Evolutionary conservation across 2,329 filamentous ascomycete genomes (phyloP).

Genomic region (Paecilomyces niveus): DNA sequence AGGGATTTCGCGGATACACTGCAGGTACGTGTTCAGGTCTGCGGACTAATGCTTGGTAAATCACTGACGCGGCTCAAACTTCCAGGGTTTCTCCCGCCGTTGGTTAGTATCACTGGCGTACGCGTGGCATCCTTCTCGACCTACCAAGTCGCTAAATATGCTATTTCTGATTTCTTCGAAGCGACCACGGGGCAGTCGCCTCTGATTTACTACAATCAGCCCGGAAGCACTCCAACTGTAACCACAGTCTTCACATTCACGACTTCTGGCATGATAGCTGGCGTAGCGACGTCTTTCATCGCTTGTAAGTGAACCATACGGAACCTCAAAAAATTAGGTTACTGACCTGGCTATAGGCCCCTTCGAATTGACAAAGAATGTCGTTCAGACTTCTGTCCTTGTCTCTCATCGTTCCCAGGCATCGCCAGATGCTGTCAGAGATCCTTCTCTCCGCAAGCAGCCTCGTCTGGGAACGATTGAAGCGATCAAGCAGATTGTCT

Average conservation of each 20-base stretch:
- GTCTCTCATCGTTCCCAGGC: conserved; percentile 36
- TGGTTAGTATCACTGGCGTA: conserved; percentile 39
- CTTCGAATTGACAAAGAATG: conserved; percentile 43
- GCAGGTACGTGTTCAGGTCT: conserved; percentile 28
- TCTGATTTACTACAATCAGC: conserved; percentile 32
- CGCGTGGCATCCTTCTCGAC: conserved; percentile 41
- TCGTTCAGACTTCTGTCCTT: conserved; percentile 42
- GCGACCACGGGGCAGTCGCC: conserved; percentile 35
- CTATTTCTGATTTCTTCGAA: conserved; percentile 32
- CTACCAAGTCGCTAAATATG: conserved; percentile 37
- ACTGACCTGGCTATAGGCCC: conserved; percentile 25
- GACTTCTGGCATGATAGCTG: conserved; percentile 35
- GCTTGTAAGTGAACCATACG: conserved; percentile 30
- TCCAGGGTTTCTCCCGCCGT: conserved; percentile 36
- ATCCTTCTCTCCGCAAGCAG: conserved; percentile 27
- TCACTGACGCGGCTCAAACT: not conserved
- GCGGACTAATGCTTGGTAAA: not conserved
- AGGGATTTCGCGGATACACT: conserved; percentile 41
- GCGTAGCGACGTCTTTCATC: conserved; percentile 34
- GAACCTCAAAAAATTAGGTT: not conserved
- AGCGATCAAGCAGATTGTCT: conserved; percentile 37
- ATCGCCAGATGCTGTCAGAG: conserved; percentile 24
- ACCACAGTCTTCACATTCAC: conserved; percentile 37
- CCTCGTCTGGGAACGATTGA: conserved; percentile 36
- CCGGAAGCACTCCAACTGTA: conserved; percentile 35